Evolutionary conservation across 768 basidiomycete species (phyloP).

Genomic region (Agaricus sinodeliciosus): DNA sequence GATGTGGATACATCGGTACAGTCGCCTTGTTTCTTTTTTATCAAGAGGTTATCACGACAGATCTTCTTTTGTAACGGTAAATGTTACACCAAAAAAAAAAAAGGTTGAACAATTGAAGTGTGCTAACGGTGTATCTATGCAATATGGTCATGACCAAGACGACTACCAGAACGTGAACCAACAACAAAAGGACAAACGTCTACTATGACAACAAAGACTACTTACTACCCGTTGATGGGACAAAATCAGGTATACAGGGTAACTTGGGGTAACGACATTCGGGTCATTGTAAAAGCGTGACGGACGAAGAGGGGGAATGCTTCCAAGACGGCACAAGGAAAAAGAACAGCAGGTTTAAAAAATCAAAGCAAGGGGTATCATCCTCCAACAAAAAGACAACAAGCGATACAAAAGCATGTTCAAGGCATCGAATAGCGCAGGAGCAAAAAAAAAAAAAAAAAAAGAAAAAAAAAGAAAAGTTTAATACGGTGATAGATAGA

Average conservation of each 20-base stretch:
- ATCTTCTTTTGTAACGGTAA: too few species aligned
- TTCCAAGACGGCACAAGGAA: conserved; percentile 10
- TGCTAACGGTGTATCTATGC: background rate
- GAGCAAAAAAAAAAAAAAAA: background rate
- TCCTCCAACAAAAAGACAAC: background rate
- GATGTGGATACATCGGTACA: too few species aligned
- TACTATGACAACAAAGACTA: conserved; percentile 3
- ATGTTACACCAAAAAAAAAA: background rate
- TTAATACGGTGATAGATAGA: conserved; percentile 2
- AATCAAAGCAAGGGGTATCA: conserved; percentile 2
- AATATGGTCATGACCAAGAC: background rate
- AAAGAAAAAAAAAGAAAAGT: conserved; percentile 2
- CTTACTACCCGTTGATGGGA: background rate
- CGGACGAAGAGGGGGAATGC: conserved; percentile 1
- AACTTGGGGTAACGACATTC: conserved; percentile 1
- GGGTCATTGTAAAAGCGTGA: background rate
- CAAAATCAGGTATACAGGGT: conserved; percentile 7
- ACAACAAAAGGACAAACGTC: background rate
- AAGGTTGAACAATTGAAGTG: background rate
- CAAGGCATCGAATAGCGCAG: conserved; percentile 3
- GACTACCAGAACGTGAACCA: background rate
- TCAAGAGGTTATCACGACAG: too few species aligned
- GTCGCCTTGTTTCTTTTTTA: too few species aligned
- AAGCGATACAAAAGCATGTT: conserved; percentile 1
- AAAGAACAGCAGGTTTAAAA: background rate